A percentile compares a stretch with the other conserved stretches of the same genome.
Evolutionary conservation across 495 filamentous ascomycete genomes (phyloP).

Genomic region (Lepraria neglecta): DNA sequence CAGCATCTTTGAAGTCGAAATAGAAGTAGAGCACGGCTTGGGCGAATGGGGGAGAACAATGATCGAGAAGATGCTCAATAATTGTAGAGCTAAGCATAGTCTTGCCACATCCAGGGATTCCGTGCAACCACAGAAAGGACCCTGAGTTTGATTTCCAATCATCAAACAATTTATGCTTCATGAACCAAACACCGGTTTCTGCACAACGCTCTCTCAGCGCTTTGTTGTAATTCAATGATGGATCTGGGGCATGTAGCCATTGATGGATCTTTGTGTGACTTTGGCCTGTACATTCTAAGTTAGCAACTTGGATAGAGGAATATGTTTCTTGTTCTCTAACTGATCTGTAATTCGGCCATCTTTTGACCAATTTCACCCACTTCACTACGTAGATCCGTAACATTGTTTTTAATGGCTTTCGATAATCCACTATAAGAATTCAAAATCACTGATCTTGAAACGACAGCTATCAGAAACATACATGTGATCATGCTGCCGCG

Average conservation of each 20-base stretch:
- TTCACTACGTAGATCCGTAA: not conserved
- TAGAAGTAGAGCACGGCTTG: conserved; percentile 31
- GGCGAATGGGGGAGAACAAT: not conserved
- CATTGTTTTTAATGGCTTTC: not conserved
- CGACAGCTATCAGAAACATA: too few species aligned
- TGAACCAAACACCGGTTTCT: conserved; percentile 2
- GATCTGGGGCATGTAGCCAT: conserved; percentile 2
- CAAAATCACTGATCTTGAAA: too few species aligned
- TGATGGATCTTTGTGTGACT: not conserved
- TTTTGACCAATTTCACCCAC: not conserved
- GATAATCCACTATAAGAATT: too few species aligned
- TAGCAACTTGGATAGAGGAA: too few species aligned
- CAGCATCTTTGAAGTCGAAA: conserved; percentile 34
- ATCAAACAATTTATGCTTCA: not conserved
- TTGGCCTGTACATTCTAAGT: not conserved
- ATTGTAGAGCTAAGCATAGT: conserved; percentile 34
- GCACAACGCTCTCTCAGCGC: not conserved
- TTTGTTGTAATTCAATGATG: conserved; percentile 1
- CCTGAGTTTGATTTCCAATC: not conserved
- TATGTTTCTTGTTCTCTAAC: too few species aligned
- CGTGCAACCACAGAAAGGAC: conserved; percentile 17
- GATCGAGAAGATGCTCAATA: conserved; percentile 27
- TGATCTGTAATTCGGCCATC: too few species aligned
- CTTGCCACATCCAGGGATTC: conserved; percentile 38
- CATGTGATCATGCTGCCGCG: conserved; percentile 11